Base-by-base conservation (phyloP, 768 basidiomycete species). In the Tylopilus subfusipes region DNA sequence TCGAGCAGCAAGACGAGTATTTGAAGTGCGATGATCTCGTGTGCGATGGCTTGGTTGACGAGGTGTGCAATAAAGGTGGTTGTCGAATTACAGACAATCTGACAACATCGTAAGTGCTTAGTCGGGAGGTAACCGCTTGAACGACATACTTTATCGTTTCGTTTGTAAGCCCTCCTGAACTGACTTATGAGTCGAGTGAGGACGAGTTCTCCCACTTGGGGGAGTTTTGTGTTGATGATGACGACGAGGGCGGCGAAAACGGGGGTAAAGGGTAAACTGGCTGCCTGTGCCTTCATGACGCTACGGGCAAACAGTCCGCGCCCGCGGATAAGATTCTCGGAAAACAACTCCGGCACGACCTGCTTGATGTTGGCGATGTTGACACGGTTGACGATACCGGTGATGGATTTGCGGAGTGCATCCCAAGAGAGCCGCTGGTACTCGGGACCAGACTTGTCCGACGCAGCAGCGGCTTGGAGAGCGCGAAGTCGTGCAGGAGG, bases 371-470 rank as follows among this genome's bases (percentile, higher is more conserved):
- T 98, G 62, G 86, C 80, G 19, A 93, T 80, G 71, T 98, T 98
- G 75, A 99, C 92, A 79, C 97, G 89, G 79, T 99, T 99, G 79
- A 98, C 96, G 62, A 98, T 88, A 93, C 97, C 97, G 27, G 97
- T 98, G 65, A 99, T 90, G 48, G 88, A 91, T 74, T 99, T 99
- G 68, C 95, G 86, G 55, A 99, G 75, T 2, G 97, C 97, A 66
- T 99, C 97, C 97, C 97, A 99, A 11, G 93, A 90, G 55, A 99
- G 74, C 11, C 97, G 82, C 72, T 99, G 97, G 72, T 90, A 98
- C 73, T 97, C 95, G 19, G 86, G 64, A 55, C 89, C 88, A 44
- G 78, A 76, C 75, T 95, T 95, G 77, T 97, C 92, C 57, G 79
- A 73, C 7, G 83, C 73, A 9, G 93, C 92, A 10, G 93, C 93